Percentiles rank a stretch among this genome's conserved stretches.
Conservation (phyloP, 2,329 filamentous ascomycete genomes). For the Plenodomus lindquistii region DNA sequence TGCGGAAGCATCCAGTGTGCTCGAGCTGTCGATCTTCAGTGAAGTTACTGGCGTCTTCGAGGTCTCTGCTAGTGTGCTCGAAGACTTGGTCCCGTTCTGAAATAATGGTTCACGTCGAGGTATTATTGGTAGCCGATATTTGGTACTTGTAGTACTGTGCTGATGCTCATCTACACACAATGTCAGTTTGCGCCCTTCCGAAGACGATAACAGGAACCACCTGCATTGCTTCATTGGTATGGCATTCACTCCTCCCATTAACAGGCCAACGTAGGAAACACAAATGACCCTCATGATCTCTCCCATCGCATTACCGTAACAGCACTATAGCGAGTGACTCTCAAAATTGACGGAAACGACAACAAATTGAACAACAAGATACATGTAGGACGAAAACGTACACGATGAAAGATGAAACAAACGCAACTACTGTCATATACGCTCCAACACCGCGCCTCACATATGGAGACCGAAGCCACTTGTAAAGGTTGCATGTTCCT, state of each 20-base stretch:
- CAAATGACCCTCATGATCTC: neutral
- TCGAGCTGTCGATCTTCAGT: neutral
- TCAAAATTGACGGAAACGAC: slow-evolving; percentile 11
- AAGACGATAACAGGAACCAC: neutral
- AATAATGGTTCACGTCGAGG: slow-evolving; percentile 7
- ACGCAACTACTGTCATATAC: slow-evolving; percentile 29
- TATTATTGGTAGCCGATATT: slow-evolving; percentile 5
- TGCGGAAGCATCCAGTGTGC: neutral
- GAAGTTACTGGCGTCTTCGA: neutral
- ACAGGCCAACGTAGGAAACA: neutral
- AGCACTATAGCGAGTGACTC: slow-evolving; percentile 4
- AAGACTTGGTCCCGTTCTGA: slow-evolving; percentile 8
- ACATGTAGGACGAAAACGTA: slow-evolving; percentile 2
- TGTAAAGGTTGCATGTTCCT: slow-evolving; percentile 14
- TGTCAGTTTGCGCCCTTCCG: neutral
- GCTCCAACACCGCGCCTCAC: slow-evolving; percentile 21
- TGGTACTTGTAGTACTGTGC: neutral
- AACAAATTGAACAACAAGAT: slow-evolving; percentile 25
- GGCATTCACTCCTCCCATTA: neutral
- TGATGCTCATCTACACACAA: neutral
- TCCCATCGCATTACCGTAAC: neutral
- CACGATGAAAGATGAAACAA: slow-evolving; percentile 23
- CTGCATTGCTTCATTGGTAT: neutral
- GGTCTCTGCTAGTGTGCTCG: neutral
- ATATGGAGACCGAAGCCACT: slow-evolving; percentile 29